phyloP scores from a whole-genome alignment of 257 asterid species.

The Haberlea rhodopensis region DNA sequence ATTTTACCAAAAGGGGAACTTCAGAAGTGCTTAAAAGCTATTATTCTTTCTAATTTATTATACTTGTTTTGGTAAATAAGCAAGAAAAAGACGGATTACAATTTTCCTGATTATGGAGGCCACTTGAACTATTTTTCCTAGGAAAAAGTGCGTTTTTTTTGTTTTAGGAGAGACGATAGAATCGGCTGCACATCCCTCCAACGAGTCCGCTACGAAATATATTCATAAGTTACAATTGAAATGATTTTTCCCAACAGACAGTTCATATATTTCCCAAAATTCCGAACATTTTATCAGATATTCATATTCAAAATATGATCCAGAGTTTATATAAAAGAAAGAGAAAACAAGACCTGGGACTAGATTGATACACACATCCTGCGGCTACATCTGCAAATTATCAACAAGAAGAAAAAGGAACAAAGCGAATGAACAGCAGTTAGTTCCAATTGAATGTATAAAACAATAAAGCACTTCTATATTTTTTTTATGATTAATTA shows the following conservation, averaged over 20 bases:
- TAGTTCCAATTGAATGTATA: neutral
- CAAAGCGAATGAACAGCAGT: neutral
- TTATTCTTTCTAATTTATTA: no score
- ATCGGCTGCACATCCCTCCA: neutral
- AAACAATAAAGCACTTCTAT: neutral
- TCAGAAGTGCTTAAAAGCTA: neutral
- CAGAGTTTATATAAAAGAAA: neutral
- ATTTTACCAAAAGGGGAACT: neutral
- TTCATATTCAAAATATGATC: neutral
- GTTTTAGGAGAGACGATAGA: neutral
- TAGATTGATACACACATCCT: slow-evolving; percentile 59
- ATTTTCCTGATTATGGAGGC: no score
- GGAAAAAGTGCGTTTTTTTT: neutral
- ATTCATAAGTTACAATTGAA: neutral
- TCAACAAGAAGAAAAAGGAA: slow-evolving; percentile 1
- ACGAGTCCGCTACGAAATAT: neutral
- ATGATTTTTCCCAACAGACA: neutral
- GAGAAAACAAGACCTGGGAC: slow-evolving; percentile 54
- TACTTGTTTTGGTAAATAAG: neutral
- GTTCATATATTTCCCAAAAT: no score
- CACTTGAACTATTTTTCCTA: no score
- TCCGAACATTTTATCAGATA: neutral
- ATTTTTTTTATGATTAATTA: neutral
- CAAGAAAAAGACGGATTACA: neutral
- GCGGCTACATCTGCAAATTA: slow-evolving; percentile 40